Evolutionary conservation across 1,284 basidiomycete species (phyloP).

Genomic region (Trametes hirsuta): DNA sequence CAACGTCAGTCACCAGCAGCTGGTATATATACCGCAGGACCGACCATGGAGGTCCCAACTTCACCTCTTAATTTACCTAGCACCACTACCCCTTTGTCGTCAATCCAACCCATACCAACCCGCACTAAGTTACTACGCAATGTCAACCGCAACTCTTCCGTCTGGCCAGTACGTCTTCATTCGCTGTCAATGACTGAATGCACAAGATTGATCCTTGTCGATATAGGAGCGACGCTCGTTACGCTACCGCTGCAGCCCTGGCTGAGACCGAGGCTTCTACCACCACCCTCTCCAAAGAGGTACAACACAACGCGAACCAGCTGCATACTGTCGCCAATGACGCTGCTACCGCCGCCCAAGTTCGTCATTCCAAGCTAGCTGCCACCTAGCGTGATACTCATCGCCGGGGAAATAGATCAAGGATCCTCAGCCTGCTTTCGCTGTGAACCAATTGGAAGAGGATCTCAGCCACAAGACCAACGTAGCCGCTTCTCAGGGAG

Average conservation of each 20-base stretch:
- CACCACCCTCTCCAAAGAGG: conserved; percentile 40
- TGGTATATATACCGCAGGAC: conserved; percentile 4
- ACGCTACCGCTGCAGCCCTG: conserved; percentile 54
- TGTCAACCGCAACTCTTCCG: conserved; percentile 29
- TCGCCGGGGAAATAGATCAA: conserved; percentile 39
- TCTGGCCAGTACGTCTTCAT: conserved; percentile 14
- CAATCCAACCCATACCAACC: background rate
- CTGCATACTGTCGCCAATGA: conserved; percentile 48
- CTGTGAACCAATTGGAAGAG: conserved; percentile 48
- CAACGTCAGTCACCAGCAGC: conserved; percentile 3
- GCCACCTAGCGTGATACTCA: background rate
- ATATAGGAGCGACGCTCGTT: conserved; percentile 35
- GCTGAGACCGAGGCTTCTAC: conserved; percentile 53
- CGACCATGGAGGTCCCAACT: background rate
- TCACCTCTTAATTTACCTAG: background rate
- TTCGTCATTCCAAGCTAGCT: conserved; percentile 25
- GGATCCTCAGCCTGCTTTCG: conserved; percentile 47
- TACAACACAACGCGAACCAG: conserved; percentile 49
- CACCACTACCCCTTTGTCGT: background rate
- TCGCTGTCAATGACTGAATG: background rate
- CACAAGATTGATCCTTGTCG: background rate
- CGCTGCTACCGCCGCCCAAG: conserved; percentile 52
- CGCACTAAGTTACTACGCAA: conserved; percentile 3
- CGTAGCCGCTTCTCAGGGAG: conserved; percentile 57
- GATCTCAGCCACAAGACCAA: conserved; percentile 48